Conservation (phyloP, 805 yeast species). For the Metschnikowia aberdeeniae region DNA sequence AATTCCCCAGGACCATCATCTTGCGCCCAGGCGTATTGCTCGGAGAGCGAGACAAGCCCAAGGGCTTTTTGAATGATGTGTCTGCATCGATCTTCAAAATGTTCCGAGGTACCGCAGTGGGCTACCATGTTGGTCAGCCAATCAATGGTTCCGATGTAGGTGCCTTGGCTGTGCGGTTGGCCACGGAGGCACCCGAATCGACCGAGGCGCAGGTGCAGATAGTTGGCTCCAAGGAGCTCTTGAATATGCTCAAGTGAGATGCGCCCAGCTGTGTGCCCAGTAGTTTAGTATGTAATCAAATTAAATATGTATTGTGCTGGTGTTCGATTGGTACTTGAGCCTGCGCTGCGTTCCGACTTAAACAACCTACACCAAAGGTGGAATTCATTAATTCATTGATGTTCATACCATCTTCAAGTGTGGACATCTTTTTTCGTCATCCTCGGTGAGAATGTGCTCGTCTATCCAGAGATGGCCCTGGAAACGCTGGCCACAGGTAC, state of each 20-base stretch:
- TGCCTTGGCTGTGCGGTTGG: conserved; percentile 45
- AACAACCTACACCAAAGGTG: background rate
- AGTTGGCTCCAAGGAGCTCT: conserved; percentile 20
- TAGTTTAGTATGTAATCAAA: background rate
- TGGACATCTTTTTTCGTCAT: conserved; percentile 21
- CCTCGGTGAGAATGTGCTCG: conserved; percentile 29
- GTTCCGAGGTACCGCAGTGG: conserved; percentile 17
- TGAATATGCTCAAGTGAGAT: conserved; percentile 3
- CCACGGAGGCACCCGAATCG: conserved; percentile 19
- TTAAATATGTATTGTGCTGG: background rate
- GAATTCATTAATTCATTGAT: conserved; percentile 1
- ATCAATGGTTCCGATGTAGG: conserved; percentile 67
- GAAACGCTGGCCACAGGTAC: conserved; percentile 39
- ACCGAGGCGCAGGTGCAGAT: conserved; percentile 22
- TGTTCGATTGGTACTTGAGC: too few relatives aligned
- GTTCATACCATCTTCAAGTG: background rate
- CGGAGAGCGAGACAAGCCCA: conserved; percentile 50
- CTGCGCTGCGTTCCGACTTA: too few relatives aligned
- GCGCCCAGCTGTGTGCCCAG: background rate
- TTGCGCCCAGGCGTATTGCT: conserved; percentile 72
- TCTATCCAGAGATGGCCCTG: conserved; percentile 35
- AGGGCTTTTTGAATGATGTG: conserved; percentile 21
- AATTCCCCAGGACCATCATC: conserved; percentile 69
- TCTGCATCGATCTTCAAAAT: conserved; percentile 28
- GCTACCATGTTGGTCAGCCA: conserved; percentile 29